These are phyloP conservation scores for Sistotremastrum niveocremeum DNA, from an alignment of 768 basidiomycete species.

Conservation along the genomic window DNA sequence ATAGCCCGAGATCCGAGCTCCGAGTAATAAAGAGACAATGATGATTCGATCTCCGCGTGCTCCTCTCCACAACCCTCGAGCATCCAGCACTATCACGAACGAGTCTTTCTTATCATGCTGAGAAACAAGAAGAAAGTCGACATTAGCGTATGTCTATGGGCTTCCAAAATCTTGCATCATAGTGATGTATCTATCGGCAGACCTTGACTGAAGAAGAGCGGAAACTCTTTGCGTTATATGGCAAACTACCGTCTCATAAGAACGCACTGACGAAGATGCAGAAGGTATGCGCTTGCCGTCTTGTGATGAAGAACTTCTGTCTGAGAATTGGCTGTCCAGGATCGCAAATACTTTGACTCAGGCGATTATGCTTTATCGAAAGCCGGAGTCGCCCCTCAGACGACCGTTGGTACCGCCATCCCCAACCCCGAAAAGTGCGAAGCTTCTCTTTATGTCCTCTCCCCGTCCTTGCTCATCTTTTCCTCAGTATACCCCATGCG, in stretches of 20 bases:
- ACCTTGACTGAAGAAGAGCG: slow-evolving; percentile 81
- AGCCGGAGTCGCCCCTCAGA: slow-evolving; percentile 82
- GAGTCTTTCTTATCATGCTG: background rate
- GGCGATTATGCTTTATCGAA: slow-evolving; percentile 97
- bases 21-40: too few relatives aligned
- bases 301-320: slow-evolving; percentile 5
- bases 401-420: slow-evolving; percentile 85
- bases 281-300: slow-evolving; percentile 44
- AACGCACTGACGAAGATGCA: slow-evolving; percentile 89
- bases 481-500: slow-evolving; percentile 78
- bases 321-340: slow-evolving; percentile 33
- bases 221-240: slow-evolving; percentile 88
- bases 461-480: slow-evolving; percentile 1
- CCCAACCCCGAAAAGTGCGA: slow-evolving; percentile 95
- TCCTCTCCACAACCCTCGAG: too few relatives aligned
- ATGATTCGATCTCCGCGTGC: too few relatives aligned
- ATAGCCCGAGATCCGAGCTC: too few relatives aligned
- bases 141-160: too few relatives aligned
- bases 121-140: too few relatives aligned
- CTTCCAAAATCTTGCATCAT: too few relatives aligned
- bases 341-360: slow-evolving; percentile 98
- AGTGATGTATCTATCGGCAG: slow-evolving; percentile 22
- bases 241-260: slow-evolving; percentile 89
- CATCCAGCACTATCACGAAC: background rate
- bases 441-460: slow-evolving; percentile 2